A percentile compares a stretch with the other conserved stretches of the same genome.
phyloP scores from a whole-genome alignment of 129 eudicot genomes.

The Solidago caesia region DNA sequence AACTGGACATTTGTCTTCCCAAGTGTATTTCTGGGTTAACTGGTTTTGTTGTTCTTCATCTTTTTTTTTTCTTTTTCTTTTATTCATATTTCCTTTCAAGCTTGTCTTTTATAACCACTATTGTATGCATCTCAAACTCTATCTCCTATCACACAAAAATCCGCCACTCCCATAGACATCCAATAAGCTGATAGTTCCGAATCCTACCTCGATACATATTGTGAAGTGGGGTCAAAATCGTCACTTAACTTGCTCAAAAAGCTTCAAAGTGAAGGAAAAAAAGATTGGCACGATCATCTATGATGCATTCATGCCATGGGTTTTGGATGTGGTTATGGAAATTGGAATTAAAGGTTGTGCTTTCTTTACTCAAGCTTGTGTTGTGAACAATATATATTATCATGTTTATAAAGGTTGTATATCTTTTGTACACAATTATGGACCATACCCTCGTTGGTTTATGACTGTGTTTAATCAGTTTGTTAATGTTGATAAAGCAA shows the following conservation, averaged over 20 bases:
- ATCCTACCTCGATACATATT: neutral
- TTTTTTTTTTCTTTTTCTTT: too few relatives aligned
- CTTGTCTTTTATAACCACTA: too few relatives aligned
- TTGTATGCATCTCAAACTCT: too few relatives aligned
- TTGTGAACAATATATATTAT: constrained; percentile 40
- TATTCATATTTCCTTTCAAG: too few relatives aligned
- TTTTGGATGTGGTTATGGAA: constrained; percentile 34
- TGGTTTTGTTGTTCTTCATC: too few relatives aligned
- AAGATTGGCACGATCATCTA: constrained; percentile 29
- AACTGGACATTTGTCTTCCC: too few relatives aligned
- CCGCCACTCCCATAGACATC: too few relatives aligned
- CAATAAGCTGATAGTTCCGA: constrained; percentile 10
- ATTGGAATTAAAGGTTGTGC: constrained; percentile 35
- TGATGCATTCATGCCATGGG: constrained; percentile 42
- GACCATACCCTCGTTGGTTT: constrained; percentile 19
- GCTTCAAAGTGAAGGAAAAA: constrained; percentile 18
- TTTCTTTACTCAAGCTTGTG: constrained; percentile 57
- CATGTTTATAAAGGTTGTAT: constrained; percentile 35
- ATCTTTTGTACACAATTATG: constrained; percentile 27
- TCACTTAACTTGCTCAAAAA: constrained; percentile 5
- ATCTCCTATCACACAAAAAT: too few relatives aligned
- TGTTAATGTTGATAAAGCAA: constrained; percentile 28
- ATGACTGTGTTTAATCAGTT: constrained; percentile 28
- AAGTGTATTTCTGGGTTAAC: too few relatives aligned
- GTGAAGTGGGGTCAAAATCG: constrained; percentile 1